A percentile compares a stretch with the other conserved stretches of the same genome.
Conservation (phyloP, 2,329 filamentous ascomycete species). For the Aphanocladium album region DNA sequence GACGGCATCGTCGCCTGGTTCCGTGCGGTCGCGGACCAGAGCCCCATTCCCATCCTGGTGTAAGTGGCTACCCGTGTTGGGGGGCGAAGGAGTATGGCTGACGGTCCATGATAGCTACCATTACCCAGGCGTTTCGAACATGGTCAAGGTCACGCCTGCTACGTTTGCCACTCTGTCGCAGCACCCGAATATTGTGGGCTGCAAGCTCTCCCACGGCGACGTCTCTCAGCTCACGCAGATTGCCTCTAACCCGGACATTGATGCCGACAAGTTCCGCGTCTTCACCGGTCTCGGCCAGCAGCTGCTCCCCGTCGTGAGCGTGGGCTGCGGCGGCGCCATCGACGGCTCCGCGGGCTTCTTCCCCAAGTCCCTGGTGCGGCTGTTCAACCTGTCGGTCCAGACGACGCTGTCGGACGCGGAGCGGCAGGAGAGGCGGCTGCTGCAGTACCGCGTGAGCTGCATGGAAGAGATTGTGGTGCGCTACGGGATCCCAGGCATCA, state of each 20-base stretch:
- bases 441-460: slow-evolving; percentile 57
- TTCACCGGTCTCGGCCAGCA: slow-evolving; percentile 64
- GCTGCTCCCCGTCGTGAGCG: slow-evolving; percentile 53
- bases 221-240: slow-evolving; percentile 60
- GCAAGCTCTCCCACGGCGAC: slow-evolving; percentile 65
- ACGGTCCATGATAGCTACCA: slow-evolving; percentile 58
- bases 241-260: slow-evolving; percentile 53
- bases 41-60: slow-evolving; percentile 55
- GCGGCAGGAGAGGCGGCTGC: slow-evolving; percentile 43
- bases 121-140: slow-evolving; percentile 64
- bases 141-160: slow-evolving; percentile 52
- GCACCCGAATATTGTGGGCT: slow-evolving; percentile 64
- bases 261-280: slow-evolving; percentile 48
- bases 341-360: slow-evolving; percentile 60
- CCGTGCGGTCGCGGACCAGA: slow-evolving; percentile 51
- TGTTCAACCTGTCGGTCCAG: slow-evolving; percentile 44
- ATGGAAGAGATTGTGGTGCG: slow-evolving; percentile 58
- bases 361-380: slow-evolving; percentile 53
- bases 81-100: too few species aligned
- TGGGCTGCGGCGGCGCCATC: slow-evolving; percentile 56
- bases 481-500: slow-evolving; percentile 60
- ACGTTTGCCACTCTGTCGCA: slow-evolving; percentile 53
- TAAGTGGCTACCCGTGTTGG: slow-evolving; percentile 29
- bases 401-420: slow-evolving; percentile 30
- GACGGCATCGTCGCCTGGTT: slow-evolving; percentile 55